Conservation (phyloP, 805 yeast species). For the Candida verbasci region DNA sequence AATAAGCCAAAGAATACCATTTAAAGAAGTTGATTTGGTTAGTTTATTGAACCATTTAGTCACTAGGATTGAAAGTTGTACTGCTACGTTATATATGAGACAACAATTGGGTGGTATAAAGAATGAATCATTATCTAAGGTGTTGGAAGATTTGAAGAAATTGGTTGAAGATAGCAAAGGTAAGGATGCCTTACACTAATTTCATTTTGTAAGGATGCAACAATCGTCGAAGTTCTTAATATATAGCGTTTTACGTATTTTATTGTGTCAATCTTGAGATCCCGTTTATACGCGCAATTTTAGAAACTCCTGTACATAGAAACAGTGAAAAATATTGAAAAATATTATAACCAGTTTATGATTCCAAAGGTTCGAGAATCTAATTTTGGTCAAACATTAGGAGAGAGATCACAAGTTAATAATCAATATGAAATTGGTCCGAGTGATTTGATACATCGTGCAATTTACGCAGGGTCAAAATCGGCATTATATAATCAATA, state of each 20-base stretch:
- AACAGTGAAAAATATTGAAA: no score
- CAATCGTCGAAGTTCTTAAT: no score
- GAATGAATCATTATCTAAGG: constrained; percentile 15
- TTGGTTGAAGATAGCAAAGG: background rate
- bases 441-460: constrained; percentile 37
- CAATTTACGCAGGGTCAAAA: constrained; percentile 28
- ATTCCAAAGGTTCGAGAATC: constrained; percentile 24
- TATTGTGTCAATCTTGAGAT: no score
- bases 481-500: constrained; percentile 22
- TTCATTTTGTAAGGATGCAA: no score
- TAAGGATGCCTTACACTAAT: no score
- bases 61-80: constrained; percentile 63
- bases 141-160: constrained; percentile 23
- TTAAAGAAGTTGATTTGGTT: constrained; percentile 41
- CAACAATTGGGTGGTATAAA: constrained; percentile 27
- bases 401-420: constrained; percentile 19
- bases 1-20: constrained; percentile 16
- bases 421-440: constrained; percentile 24
- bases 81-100: constrained; percentile 30
- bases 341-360: no score
- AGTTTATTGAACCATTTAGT: constrained; percentile 60
- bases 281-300: no score
- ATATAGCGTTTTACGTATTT: no score
- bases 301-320: no score
- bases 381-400: constrained; percentile 25